A percentile compares a stretch with the other conserved stretches of the same genome.
phyloP scores from a whole-genome alignment of 192 early-diverging fungal species.

The Coemansia sp. region DNA sequence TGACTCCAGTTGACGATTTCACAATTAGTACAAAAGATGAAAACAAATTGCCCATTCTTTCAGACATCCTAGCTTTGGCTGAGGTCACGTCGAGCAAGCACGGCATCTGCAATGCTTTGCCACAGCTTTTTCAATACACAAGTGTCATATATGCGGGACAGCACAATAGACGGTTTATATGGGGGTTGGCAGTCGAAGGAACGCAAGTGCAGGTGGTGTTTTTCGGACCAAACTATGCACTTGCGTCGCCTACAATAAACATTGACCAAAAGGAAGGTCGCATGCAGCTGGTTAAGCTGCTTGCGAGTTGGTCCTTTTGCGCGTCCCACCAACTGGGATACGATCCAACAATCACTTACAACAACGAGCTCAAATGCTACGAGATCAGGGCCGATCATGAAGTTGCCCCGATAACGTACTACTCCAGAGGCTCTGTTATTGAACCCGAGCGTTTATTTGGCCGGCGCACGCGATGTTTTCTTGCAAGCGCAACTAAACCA shows the following conservation, averaged over 20 bases:
- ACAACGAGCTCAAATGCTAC: not conserved
- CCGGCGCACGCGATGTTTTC: conserved; percentile 17
- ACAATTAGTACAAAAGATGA: not conserved
- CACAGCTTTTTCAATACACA: conserved; percentile 9
- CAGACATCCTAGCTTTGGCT: not conserved
- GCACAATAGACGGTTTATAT: conserved; percentile 15
- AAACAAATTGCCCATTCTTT: not conserved
- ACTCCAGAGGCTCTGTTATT: not conserved
- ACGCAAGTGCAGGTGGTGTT: not conserved
- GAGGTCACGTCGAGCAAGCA: not conserved
- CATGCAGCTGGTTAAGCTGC: not conserved
- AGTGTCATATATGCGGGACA: conserved; percentile 7
- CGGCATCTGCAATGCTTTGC: not conserved
- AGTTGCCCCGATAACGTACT: not conserved
- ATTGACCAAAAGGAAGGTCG: not conserved
- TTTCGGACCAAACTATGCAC: not conserved
- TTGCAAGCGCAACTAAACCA: not conserved
- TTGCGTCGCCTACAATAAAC: conserved; percentile 7
- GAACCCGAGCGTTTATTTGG: conserved; percentile 13
- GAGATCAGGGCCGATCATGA: not conserved
- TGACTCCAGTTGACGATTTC: not conserved
- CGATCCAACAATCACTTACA: conserved; percentile 8
- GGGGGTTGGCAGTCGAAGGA: not conserved
- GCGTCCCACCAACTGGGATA: not conserved
- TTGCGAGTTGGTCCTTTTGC: conserved; percentile 18